phyloP scores from a whole-genome alignment of 2,329 filamentous ascomycete genomes.

The Trichoderma gracile region DNA sequence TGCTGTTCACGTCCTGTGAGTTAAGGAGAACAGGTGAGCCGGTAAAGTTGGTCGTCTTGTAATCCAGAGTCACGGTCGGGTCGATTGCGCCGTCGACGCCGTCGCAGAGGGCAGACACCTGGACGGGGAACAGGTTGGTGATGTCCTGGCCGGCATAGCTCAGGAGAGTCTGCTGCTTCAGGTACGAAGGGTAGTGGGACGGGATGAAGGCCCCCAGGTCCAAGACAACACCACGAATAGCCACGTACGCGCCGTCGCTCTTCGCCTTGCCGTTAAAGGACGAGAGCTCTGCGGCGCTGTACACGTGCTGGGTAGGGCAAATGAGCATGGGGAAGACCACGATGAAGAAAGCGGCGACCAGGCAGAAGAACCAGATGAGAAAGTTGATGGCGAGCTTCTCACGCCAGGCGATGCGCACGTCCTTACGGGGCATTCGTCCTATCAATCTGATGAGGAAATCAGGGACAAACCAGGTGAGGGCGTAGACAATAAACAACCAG shows the following conservation, averaged over 20 bases:
- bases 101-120: slow-evolving; percentile 88
- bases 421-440: slow-evolving; percentile 86
- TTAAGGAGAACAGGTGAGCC: slow-evolving; percentile 66
- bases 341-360: slow-evolving; percentile 81
- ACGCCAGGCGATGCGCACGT: slow-evolving; percentile 89
- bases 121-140: slow-evolving; percentile 87
- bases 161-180: slow-evolving; percentile 62
- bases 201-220: slow-evolving; percentile 74
- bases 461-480: slow-evolving; percentile 84
- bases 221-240: slow-evolving; percentile 88
- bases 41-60: slow-evolving; percentile 73
- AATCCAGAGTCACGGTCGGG: slow-evolving; percentile 79
- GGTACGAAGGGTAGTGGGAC: slow-evolving; percentile 67
- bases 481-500: slow-evolving; percentile 82
- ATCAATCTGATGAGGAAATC: slow-evolving; percentile 76
- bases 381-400: slow-evolving; percentile 98
- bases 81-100: slow-evolving; percentile 68
- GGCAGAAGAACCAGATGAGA: slow-evolving; percentile 88
- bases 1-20: slow-evolving; percentile 67
- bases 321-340: slow-evolving; percentile 83
- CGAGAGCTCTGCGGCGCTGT: slow-evolving; percentile 73
- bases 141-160: slow-evolving; percentile 87
- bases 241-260: slow-evolving; percentile 62
- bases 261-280: slow-evolving; percentile 71
- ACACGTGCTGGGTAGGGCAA: slow-evolving; percentile 90